These are phyloP conservation scores for Cyclotella sp. DNA, from an alignment of 108 stramenopile species.

Conservation along the genomic window DNA sequence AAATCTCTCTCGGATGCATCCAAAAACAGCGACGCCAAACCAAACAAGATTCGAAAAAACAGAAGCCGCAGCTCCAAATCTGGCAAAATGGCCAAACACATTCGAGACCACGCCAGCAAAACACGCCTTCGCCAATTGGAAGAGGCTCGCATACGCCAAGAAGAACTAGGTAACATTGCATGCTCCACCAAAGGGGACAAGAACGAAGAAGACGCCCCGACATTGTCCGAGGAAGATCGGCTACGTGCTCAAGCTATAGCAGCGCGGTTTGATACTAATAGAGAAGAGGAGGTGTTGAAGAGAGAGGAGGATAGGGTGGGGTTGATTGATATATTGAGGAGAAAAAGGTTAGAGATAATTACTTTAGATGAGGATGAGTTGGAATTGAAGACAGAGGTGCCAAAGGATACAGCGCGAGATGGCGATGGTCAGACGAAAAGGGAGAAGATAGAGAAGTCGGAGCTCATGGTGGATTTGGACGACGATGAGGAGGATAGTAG, in stretches of 20 bases:
- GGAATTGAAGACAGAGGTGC: conserved; percentile 1
- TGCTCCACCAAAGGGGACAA: conserved; percentile 9
- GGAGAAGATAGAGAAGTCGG: conserved; percentile 19
- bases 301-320: conserved; percentile 74
- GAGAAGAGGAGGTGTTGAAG: conserved; percentile 69
- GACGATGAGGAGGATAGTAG: conserved; percentile 31
- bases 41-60: conserved; percentile 12
- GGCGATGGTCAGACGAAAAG: neutral
- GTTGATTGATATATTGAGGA: conserved; percentile 68
- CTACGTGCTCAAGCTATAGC: conserved; percentile 80
- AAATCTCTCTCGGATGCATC: conserved; percentile 27
- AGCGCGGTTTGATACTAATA: conserved; percentile 77
- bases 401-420: conserved; percentile 6
- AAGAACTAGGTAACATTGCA: conserved; percentile 64
- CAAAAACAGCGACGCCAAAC: conserved; percentile 21
- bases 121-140: conserved; percentile 72
- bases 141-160: conserved; percentile 74
- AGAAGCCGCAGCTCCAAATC: conserved; percentile 19
- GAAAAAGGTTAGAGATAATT: conserved; percentile 60
- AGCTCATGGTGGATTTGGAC: conserved; percentile 15
- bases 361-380: conserved; percentile 21
- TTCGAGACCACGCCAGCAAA: conserved; percentile 55
- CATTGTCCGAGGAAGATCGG: conserved; percentile 66
- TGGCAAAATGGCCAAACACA: conserved; percentile 47
- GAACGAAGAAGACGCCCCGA: conserved; percentile 29